Conservation (phyloP, 176 grass and related monocot genomes). For the Oryza longistaminata region DNA sequence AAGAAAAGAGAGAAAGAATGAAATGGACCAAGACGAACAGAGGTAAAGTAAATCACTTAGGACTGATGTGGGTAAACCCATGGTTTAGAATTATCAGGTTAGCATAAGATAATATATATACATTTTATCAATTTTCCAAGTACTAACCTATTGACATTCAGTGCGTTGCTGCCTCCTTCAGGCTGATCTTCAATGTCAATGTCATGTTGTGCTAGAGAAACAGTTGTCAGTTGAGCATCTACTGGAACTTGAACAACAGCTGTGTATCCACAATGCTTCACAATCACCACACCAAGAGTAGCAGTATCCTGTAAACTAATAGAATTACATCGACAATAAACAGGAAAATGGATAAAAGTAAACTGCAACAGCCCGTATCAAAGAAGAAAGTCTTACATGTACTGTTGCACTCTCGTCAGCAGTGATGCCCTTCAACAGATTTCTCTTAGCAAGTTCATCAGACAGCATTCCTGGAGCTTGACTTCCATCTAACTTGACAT, state of each 20-base stretch:
- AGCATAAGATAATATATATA: conserved; percentile 17
- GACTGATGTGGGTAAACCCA: not conserved
- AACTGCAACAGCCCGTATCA: not conserved
- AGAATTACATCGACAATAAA: conserved; percentile 33
- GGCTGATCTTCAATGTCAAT: conserved; percentile 91
- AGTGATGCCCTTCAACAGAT: conserved; percentile 93
- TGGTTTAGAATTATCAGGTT: conserved; percentile 6
- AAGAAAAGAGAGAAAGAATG: not conserved
- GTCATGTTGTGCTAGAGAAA: conserved; percentile 47
- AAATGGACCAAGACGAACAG: not conserved
- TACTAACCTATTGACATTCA: conserved; percentile 92
- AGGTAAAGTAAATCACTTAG: conserved; percentile 28
- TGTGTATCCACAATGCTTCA: conserved; percentile 93
- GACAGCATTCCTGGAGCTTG: conserved; percentile 62
- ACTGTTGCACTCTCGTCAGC: conserved; percentile 97
- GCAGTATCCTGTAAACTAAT: conserved; percentile 72
- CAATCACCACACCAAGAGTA: conserved; percentile 86
- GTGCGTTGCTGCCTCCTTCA: conserved; percentile 84
- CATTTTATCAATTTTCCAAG: conserved; percentile 11
- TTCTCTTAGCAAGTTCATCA: conserved; percentile 74
- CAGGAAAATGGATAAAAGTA: conserved; percentile 22
- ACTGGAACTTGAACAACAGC: conserved; percentile 89
- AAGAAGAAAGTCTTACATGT: conserved; percentile 59
- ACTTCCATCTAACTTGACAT: conserved; percentile 87
- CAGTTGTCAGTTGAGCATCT: conserved; percentile 45